Evolutionary conservation across 2,329 filamentous ascomycete genomes (phyloP).

Genomic region (Colletotrichum shisoi): DNA sequence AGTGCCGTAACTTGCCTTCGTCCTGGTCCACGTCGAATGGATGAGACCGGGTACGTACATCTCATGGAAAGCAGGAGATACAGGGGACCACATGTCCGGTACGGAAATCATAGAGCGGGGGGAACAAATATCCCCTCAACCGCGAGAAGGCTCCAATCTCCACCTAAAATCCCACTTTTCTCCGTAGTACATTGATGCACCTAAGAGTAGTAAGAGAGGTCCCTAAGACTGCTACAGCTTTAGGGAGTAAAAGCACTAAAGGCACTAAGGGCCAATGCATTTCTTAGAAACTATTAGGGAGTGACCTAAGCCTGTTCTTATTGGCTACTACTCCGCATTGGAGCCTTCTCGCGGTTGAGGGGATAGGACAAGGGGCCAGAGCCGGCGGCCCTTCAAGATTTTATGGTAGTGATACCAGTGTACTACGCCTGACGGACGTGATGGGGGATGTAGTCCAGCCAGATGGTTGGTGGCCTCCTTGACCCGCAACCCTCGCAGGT

Average conservation of each 20-base stretch:
- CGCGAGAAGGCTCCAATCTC: no score
- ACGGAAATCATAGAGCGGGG: not conserved
- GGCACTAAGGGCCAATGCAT: no score
- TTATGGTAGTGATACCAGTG: not conserved
- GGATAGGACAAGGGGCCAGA: not conserved
- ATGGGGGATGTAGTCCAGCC: slow-evolving; percentile 1
- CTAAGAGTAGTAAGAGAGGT: no score
- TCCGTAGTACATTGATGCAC: no score
- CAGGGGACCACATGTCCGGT: slow-evolving; percentile 1
- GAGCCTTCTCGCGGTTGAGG: no score
- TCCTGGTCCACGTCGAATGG: not conserved
- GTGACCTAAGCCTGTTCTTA: no score
- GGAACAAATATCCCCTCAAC: slow-evolving; percentile 15
- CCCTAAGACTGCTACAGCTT: no score
- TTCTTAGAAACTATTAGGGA: no score
- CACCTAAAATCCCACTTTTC: no score
- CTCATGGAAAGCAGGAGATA: slow-evolving; percentile 23
- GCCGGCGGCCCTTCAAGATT: not conserved
- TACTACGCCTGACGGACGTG: not conserved
- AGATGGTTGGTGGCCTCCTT: slow-evolving; percentile 11
- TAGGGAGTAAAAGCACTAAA: no score
- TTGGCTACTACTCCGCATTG: no score
- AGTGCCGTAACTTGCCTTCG: slow-evolving; percentile 14
- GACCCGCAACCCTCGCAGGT: not conserved
- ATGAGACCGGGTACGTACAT: slow-evolving; percentile 21